These are phyloP conservation scores for Exophiala calicioides DNA, from an alignment of 2,329 filamentous ascomycete genomes.

Conservation along the genomic window DNA sequence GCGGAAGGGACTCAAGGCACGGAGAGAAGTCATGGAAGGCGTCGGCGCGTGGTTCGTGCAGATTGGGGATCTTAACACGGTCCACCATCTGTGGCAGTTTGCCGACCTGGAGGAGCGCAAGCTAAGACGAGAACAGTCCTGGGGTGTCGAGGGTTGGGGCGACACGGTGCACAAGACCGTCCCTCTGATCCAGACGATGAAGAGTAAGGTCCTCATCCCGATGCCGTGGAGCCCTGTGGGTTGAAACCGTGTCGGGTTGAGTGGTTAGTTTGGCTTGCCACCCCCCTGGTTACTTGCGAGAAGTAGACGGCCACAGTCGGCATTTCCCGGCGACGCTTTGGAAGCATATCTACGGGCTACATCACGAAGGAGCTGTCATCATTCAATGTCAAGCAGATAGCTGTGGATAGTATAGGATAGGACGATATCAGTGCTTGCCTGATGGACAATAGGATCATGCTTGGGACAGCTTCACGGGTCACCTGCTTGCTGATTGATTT, in stretches of 20 bases:
- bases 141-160: constrained; percentile 92
- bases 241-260: constrained; percentile 49
- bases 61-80: constrained; percentile 94
- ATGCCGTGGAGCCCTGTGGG: constrained; percentile 96
- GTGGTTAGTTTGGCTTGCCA: too few species aligned
- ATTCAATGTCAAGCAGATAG: background rate
- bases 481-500: background rate
- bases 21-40: constrained; percentile 96
- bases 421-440: background rate
- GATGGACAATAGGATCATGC: constrained; percentile 2
- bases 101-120: constrained; percentile 94
- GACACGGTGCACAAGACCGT: constrained; percentile 99
- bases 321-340: background rate
- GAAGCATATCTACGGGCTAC: background rate
- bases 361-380: background rate
- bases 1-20: constrained; percentile 85
- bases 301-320: background rate
- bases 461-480: background rate
- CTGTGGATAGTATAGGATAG: background rate
- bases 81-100: constrained; percentile 98
- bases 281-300: too few species aligned
- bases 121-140: constrained; percentile 86
- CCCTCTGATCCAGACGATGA: constrained; percentile 94
- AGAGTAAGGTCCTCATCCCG: constrained; percentile 86
- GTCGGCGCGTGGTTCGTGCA: constrained; percentile 99